Evolutionary conservation across 495 filamentous ascomycete genomes (phyloP).

Genomic region (Talaromyces nanjingensis): DNA sequence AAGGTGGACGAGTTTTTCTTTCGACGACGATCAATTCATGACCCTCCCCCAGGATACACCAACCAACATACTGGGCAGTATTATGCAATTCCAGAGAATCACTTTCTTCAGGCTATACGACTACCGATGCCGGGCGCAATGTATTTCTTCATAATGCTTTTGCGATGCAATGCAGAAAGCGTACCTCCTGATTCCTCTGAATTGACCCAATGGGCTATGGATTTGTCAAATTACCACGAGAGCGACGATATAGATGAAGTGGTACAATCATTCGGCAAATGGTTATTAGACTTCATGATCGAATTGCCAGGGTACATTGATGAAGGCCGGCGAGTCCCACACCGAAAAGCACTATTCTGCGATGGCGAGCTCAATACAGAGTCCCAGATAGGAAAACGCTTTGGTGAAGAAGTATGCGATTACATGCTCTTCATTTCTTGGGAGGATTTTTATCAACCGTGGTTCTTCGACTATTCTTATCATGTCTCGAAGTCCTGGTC

Average conservation of each 20-base stretch:
- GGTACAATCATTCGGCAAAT: conserved; percentile 6
- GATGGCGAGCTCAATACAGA: conserved; percentile 7
- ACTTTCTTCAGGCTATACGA: conserved; percentile 15
- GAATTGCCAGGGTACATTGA: conserved; percentile 22
- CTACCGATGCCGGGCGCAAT: conserved; percentile 16
- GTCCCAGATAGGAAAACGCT: neutral
- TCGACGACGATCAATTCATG: conserved; percentile 11
- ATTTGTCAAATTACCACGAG: conserved; percentile 2
- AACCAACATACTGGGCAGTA: conserved; percentile 11
- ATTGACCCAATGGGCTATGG: conserved; percentile 30
- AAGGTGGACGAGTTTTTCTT: conserved; percentile 33
- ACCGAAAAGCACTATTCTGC: conserved; percentile 19
- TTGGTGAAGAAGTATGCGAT: neutral
- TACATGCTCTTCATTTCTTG: no score
- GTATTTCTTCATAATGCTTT: conserved; percentile 24
- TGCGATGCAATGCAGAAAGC: conserved; percentile 36
- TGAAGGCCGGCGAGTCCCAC: conserved; percentile 9
- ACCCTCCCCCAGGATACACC: neutral
- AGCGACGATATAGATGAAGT: no score
- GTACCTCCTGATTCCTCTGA: conserved; percentile 25
- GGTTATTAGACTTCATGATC: conserved; percentile 32
- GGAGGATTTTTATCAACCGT: no score
- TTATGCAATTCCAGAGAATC: conserved; percentile 25
- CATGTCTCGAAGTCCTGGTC: neutral
- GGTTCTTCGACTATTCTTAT: neutral